These are phyloP conservation scores for Solanum lignicaule DNA, from an alignment of 257 asterid species.

Conservation along the genomic window DNA sequence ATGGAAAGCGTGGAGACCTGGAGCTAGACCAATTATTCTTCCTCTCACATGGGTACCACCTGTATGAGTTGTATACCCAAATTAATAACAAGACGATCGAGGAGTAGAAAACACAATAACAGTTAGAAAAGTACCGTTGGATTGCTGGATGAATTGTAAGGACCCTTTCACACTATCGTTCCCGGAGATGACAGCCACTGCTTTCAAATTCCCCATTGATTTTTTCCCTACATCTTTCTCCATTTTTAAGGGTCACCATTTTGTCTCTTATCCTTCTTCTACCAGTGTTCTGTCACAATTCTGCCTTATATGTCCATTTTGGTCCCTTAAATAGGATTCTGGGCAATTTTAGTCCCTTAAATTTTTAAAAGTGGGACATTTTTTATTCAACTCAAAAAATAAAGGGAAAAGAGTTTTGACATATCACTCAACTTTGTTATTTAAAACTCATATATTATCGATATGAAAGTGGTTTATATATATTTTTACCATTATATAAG, in stretches of 20 bases:
- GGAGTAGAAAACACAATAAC: not conserved
- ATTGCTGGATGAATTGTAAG: constrained; percentile 47
- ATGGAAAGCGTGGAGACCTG: constrained; percentile 91
- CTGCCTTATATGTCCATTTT: not conserved
- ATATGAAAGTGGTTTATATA: not conserved
- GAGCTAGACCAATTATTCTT: constrained; percentile 49
- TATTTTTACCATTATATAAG: too few relatives aligned
- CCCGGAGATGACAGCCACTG: constrained; percentile 80
- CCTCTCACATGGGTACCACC: constrained; percentile 55
- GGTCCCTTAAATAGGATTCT: not conserved
- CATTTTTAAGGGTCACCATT: not conserved
- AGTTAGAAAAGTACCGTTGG: constrained; percentile 23
- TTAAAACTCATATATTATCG: not conserved
- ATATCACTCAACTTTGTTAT: not conserved
- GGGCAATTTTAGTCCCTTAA: not conserved
- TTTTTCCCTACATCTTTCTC: not conserved
- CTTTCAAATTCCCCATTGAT: constrained; percentile 48
- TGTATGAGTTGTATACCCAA: not conserved
- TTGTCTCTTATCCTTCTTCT: not conserved
- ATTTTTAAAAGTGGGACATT: too few relatives aligned
- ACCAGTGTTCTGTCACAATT: not conserved
- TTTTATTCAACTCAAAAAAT: too few relatives aligned
- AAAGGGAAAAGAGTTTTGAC: too few relatives aligned
- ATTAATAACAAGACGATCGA: not conserved
- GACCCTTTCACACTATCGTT: constrained; percentile 48